Base-by-base conservation (phyloP, 2,329 filamentous ascomycete species). In the Microcyclospora pomicola region DNA sequence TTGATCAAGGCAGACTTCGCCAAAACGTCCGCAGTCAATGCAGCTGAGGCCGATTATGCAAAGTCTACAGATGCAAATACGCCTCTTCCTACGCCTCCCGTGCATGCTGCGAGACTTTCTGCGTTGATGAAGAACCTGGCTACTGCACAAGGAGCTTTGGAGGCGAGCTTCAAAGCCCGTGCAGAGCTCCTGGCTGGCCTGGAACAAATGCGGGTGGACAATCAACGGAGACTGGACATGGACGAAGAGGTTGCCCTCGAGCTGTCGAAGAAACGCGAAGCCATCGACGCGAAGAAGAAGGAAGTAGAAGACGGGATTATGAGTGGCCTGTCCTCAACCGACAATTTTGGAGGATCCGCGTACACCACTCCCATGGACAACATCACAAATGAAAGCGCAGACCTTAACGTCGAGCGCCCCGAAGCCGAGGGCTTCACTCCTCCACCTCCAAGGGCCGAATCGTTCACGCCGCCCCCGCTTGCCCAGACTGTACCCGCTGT, bases 301-400 rank as follows among this genome's bases (percentile, higher is more conserved):
- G 81, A 91, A 34, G 86, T 98, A 6, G 91, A 98, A 59, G 76
- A 88, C 47, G 80, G 76, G 35, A 96, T 98, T 49, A 85, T 98
- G 72, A 76, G 81, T 36, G 84, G 83, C 7, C 71, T 94, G 15
- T 75, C 77, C 11, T 66, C 73, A 43, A 61, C 33, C 3, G 27
- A 30, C 10, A 31, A 13, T 11, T 19, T 31, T 5, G 15, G 27
- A n/a, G 33, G 28, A 6, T 10, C 16, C n/a, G 14, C 30, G 14
- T 12, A 33, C 10, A 14, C 14, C 15, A n/a, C 24, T 11, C 6
- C 31, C 39, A 34, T 35, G 39, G 38, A 49, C 33, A 43, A 43
- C 28, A 42, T 14, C 14, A 11, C 37, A 9, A 46, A 49, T 31
- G 46, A 9, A n/a, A n/a, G 42, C 34, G 31, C 33, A 14, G 42